Conservation (phyloP, 164 flowering plant species). For the Saururus chinensis region DNA sequence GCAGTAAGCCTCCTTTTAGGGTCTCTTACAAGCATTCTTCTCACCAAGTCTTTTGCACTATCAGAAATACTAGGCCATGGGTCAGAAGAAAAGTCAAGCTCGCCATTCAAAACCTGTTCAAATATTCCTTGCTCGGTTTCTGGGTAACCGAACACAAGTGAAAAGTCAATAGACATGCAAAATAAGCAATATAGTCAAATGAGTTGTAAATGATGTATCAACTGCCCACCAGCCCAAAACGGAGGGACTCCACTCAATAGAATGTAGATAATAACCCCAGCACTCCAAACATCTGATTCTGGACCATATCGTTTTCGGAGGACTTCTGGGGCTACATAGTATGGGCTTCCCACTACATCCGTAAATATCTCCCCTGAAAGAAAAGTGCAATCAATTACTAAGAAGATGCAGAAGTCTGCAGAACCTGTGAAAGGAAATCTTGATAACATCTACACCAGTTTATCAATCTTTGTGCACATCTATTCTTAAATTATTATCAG, state of each 20-base stretch:
- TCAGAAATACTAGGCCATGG: slow-evolving; percentile 84
- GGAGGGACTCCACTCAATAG: slow-evolving; percentile 80
- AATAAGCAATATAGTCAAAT: background rate
- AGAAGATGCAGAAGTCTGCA: background rate
- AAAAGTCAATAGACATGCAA: background rate
- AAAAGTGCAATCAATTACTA: background rate
- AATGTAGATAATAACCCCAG: slow-evolving; percentile 74
- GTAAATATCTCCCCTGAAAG: slow-evolving; percentile 60
- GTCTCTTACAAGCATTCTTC: slow-evolving; percentile 59
- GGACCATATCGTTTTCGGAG: slow-evolving; percentile 59
- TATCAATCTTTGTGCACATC: background rate
- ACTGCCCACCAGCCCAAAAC: slow-evolving; percentile 82
- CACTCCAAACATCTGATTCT: slow-evolving; percentile 91
- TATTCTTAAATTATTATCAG: background rate
- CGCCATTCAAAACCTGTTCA: slow-evolving; percentile 64
- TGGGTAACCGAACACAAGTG: slow-evolving; percentile 13
- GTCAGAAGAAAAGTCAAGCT: slow-evolving; percentile 55
- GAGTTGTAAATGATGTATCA: background rate
- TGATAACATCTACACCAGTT: background rate
- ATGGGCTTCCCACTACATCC: slow-evolving; percentile 91
- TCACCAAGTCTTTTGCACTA: slow-evolving; percentile 73
- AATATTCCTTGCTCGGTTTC: slow-evolving; percentile 76
- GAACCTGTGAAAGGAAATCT: background rate
- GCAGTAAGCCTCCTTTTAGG: slow-evolving; percentile 66
- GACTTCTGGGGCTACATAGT: slow-evolving; percentile 89